Percentiles rank a stretch among this genome's conserved stretches.
Evolutionary conservation across 306 rosid species (phyloP).

Genomic region (Glycine soja): DNA sequence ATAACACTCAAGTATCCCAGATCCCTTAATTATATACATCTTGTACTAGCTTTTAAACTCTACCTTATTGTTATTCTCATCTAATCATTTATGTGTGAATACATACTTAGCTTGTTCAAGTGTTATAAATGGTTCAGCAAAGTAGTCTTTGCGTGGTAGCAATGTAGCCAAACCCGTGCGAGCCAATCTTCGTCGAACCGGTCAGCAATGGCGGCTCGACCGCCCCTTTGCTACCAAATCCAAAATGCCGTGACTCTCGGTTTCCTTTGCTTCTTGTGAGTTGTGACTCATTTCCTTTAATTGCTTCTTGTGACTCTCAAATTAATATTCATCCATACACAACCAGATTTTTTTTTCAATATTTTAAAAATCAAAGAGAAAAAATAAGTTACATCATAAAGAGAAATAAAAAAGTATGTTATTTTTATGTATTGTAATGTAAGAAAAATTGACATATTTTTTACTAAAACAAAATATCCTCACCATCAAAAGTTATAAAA

Average conservation of each 20-base stretch:
- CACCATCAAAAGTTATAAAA: no score
- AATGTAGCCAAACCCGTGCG: slow-evolving; percentile 25
- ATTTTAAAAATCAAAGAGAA: no score
- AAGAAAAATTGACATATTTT: no score
- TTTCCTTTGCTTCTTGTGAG: neutral
- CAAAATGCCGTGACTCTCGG: neutral
- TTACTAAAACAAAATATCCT: no score
- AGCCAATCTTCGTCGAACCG: slow-evolving; percentile 33
- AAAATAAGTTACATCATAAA: no score
- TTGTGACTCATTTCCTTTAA: neutral
- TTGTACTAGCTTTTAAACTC: no score
- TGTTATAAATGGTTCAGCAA: neutral
- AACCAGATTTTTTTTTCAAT: no score
- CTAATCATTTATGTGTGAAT: neutral
- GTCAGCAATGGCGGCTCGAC: slow-evolving; percentile 59
- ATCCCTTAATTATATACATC: no score
- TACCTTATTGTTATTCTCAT: no score
- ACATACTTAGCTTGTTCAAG: neutral
- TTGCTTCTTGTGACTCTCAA: neutral
- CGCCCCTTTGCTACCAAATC: neutral
- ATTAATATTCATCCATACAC: neutral
- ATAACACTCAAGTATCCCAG: no score
- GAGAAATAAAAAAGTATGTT: neutral
- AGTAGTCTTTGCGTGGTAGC: neutral
- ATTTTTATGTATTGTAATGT: no score